Percentiles rank a stretch among this genome's conserved stretches.
Evolutionary conservation across 352 stramenopile genomes (phyloP).

Genomic region (Phytophthora tubulina): DNA sequence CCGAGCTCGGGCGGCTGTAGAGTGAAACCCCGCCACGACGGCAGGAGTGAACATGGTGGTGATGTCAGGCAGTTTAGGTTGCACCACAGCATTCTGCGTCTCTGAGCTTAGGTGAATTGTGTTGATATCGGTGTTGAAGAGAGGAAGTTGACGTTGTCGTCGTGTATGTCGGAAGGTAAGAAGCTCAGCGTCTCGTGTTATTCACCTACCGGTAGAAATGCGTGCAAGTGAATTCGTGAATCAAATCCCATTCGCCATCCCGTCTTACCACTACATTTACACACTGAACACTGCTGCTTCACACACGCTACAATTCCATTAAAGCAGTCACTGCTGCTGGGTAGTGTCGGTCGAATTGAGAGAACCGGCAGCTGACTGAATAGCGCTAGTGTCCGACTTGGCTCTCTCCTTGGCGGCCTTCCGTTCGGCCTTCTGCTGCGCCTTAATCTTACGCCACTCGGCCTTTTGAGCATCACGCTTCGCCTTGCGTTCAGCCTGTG

Average conservation of each 20-base stretch:
- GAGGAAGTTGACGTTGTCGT: background rate
- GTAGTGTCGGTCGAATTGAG: conserved; percentile 33
- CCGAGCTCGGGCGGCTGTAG: background rate
- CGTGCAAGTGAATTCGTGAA: conserved; percentile 19
- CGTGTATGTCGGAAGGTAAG: conserved; percentile 3
- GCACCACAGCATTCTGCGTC: background rate
- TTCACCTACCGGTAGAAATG: background rate
- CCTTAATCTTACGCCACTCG: conserved; percentile 42
- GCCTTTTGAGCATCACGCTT: conserved; percentile 31
- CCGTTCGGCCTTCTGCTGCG: conserved; percentile 33
- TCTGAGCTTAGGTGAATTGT: background rate
- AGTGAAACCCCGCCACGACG: background rate
- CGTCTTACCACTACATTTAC: conserved; percentile 28
- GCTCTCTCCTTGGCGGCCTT: conserved; percentile 36
- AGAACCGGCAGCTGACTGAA: conserved; percentile 25
- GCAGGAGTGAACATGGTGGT: background rate
- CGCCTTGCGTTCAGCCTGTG: conserved; percentile 36
- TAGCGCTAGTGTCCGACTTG: conserved; percentile 30
- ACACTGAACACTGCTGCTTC: conserved; percentile 5
- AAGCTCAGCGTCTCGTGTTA: conserved; percentile 10
- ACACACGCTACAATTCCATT: conserved; percentile 23
- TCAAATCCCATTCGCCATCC: conserved; percentile 15
- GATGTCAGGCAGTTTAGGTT: background rate
- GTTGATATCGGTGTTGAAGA: background rate
- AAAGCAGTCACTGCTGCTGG: conserved; percentile 21